Conservation (phyloP, 1,139 yeast genomes). For the Neolecta irregularis region DNA sequence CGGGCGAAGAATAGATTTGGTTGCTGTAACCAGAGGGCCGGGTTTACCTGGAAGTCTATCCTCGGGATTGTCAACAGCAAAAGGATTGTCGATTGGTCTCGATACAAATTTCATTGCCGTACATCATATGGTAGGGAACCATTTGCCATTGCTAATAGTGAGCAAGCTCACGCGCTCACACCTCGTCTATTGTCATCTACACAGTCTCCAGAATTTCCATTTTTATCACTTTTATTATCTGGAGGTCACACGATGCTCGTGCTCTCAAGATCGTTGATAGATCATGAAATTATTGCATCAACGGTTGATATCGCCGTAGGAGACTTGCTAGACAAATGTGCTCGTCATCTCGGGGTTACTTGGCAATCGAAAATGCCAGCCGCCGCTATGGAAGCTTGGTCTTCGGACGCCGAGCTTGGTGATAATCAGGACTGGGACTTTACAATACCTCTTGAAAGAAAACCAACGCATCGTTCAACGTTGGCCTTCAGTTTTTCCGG, state of each 20-base stretch:
- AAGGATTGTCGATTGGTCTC: slow-evolving; percentile 73
- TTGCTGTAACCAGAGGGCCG: slow-evolving; percentile 91
- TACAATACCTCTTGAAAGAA: slow-evolving; percentile 2
- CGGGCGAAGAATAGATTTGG: slow-evolving; percentile 40
- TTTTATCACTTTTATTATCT: slow-evolving; percentile 61
- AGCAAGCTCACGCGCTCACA: slow-evolving; percentile 56
- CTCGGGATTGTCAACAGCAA: slow-evolving; percentile 70
- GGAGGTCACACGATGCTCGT: slow-evolving; percentile 96
- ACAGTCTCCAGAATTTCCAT: slow-evolving; percentile 51
- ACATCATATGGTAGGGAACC: slow-evolving; percentile 55
- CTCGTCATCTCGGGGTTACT: slow-evolving; percentile 58
- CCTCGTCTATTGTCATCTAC: slow-evolving; percentile 41
- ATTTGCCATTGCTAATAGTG: not conserved
- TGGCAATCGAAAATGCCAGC: slow-evolving; percentile 67
- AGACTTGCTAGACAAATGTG: slow-evolving; percentile 85
- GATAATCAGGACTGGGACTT: not conserved
- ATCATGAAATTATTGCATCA: slow-evolving; percentile 60
- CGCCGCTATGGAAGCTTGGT: slow-evolving; percentile 53
- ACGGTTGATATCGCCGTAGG: slow-evolving; percentile 87
- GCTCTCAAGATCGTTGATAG: slow-evolving; percentile 38
- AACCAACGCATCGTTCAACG: slow-evolving; percentile 25
- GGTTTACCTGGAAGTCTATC: slow-evolving; percentile 88
- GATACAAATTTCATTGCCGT: slow-evolving; percentile 69
- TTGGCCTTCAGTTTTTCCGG: slow-evolving; percentile 13
- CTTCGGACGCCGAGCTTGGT: slow-evolving; percentile 20